Percentiles rank a stretch among this genome's conserved stretches.
Conservation (phyloP, 2,329 filamentous ascomycete species). For the Botrytis sinoallii region DNA sequence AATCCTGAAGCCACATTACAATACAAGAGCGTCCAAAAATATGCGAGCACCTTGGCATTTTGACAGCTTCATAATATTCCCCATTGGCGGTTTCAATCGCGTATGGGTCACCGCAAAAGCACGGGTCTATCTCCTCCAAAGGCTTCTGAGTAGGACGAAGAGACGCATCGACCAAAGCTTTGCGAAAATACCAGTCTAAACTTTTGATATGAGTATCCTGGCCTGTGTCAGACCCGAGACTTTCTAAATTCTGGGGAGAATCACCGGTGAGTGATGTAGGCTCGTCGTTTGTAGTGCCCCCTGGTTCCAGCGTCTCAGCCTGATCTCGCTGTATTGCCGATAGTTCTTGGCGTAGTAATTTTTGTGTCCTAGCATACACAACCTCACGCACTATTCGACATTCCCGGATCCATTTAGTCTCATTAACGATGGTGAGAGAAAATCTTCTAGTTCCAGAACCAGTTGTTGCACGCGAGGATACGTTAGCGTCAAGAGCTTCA, state of each 20-base stretch:
- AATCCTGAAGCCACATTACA: background rate
- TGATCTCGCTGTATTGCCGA: background rate
- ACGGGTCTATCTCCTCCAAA: background rate
- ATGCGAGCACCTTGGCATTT: background rate
- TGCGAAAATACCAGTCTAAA: background rate
- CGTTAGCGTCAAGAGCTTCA: background rate
- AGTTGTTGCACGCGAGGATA: background rate
- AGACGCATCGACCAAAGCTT: background rate
- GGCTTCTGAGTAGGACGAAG: background rate
- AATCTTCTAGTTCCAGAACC: background rate
- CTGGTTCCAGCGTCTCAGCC: background rate
- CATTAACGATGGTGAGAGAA: background rate
- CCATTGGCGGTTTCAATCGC: background rate
- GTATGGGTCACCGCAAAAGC: background rate
- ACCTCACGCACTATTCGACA: background rate
- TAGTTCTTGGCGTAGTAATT: background rate
- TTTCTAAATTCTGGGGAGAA: fast-evolving
- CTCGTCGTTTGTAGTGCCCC: background rate
- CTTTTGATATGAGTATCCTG: too few relatives aligned
- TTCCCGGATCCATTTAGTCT: background rate
- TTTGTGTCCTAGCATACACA: background rate
- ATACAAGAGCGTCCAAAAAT: background rate
- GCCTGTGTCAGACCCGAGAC: fast-evolving
- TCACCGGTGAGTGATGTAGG: background rate
- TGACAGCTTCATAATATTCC: background rate